phyloP scores from a whole-genome alignment of 495 filamentous ascomycete genomes.

The Talaromyces proteolyticus region DNA sequence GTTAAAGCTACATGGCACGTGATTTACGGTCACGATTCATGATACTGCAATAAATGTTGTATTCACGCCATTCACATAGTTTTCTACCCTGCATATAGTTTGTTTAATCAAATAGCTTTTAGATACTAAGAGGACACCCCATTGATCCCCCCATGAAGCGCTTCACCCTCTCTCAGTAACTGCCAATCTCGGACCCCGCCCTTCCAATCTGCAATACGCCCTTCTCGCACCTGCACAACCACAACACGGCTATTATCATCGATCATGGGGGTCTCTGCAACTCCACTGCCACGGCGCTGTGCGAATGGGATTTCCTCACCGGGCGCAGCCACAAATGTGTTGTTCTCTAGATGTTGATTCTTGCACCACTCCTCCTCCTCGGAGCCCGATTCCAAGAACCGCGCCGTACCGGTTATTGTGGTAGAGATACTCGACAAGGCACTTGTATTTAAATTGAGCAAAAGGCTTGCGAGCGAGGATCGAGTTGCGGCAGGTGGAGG shows the following conservation, averaged over 20 bases:
- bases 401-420: slow-evolving; percentile 82
- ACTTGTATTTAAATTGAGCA: slow-evolving; percentile 85
- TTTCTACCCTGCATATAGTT: too few species aligned
- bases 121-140: slow-evolving; percentile 16
- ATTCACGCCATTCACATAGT: too few species aligned
- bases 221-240: slow-evolving; percentile 66
- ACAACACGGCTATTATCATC: slow-evolving; percentile 69
- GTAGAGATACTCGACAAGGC: slow-evolving; percentile 85
- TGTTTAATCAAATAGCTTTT: too few species aligned
- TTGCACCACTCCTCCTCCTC: slow-evolving; percentile 81
- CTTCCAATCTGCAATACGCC: slow-evolving; percentile 78
- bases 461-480: slow-evolving; percentile 69
- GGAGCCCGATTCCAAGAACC: slow-evolving; percentile 61
- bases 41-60: too few species aligned
- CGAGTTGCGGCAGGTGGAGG: slow-evolving; percentile 57
- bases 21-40: too few species aligned
- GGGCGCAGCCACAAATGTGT: slow-evolving; percentile 63
- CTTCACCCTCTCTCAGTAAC: slow-evolving; percentile 35
- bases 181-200: slow-evolving; percentile 69
- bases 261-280: slow-evolving; percentile 54
- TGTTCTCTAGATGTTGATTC: slow-evolving; percentile 80
- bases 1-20: too few species aligned
- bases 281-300: slow-evolving; percentile 37
- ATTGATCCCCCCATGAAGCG: slow-evolving; percentile 28
- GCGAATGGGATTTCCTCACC: slow-evolving; percentile 40